Evolutionary conservation across 1,139 yeast species (phyloP), one percentile per base, ranked within the genome.

Genomic region (Debaryomyces sp.): DNA sequence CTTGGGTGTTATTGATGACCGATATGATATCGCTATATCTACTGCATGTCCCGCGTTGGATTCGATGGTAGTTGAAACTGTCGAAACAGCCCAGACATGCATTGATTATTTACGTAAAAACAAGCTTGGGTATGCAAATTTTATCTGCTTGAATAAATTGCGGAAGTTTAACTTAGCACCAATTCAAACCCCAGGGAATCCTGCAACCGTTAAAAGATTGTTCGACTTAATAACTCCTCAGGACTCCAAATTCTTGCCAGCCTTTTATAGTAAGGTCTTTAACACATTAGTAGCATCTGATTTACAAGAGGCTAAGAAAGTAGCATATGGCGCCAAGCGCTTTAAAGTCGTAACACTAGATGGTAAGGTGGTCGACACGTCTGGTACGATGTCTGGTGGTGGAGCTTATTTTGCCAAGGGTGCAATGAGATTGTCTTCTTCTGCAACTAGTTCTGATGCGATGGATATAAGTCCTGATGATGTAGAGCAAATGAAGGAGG

Each of bases 321-420:
- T 94, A 35, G 98, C 99, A 0, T 94, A 87, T 70, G 96, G 97
- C 1, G 71, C 77, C 3, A 82, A 77, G 53, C 74, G 96, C 53
- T 89, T 84, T 78, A 81, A 96, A 60, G 98, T 92, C 10, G 99
- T 95, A 0, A 90, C 99, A 0, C 68, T 91, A 13, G 96, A 89
- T 66, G 99, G 99, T 27, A 88, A 90, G 58, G 75, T 94, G 30
- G 94, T 95, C 49, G 98, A 92, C 61, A 84, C 87, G n/a, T 88
- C 96, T 2, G 99, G 99, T 67, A 89, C 98, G 1, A 87, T 95
- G 87, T 85, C 96, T 45, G 99, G 99, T 60, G 99, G 99, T 68
- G 98, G 98, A 46, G 81, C 79, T 43, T 73, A 78, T 41, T 82
- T 81, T 13, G 77, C 81, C 13, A 74, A 74, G 46, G 95, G 95